These are phyloP conservation scores for Linnemannia hyalina DNA, from an alignment of 192 early-diverging fungal species.

Conservation along the genomic window DNA sequence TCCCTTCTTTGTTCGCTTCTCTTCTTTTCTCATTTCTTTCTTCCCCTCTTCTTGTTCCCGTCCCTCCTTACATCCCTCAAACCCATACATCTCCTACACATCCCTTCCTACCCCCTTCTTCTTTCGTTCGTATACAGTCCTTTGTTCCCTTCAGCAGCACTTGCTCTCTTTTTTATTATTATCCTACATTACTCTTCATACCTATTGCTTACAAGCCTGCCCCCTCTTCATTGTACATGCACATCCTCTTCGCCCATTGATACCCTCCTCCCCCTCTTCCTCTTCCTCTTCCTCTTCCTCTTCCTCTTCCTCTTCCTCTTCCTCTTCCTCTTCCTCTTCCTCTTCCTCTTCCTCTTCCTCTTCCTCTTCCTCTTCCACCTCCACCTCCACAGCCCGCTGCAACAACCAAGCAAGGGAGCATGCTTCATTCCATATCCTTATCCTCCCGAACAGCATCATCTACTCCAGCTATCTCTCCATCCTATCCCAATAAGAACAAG, in stretches of 20 bases:
- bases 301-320: not conserved
- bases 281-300: not conserved
- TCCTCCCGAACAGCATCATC: constrained; percentile 29
- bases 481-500: not conserved
- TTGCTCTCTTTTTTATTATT: not conserved
- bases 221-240: not conserved
- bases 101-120: not conserved
- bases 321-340: not conserved
- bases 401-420: constrained; percentile 12
- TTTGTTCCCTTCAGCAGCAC: not conserved
- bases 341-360: not conserved
- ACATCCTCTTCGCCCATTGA: not conserved
- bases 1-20: not conserved
- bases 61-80: not conserved
- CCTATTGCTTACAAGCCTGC: not conserved
- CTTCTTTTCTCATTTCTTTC: not conserved
- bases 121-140: not conserved
- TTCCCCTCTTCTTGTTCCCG: not conserved
- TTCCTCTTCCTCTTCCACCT: not conserved
- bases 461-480: constrained; percentile 11
- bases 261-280: too few species aligned
- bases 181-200: not conserved
- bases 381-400: not conserved
- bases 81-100: not conserved
- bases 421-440: constrained; percentile 44